Base-by-base conservation (phyloP, 2,329 filamentous ascomycete species). In the Bipolaris victoriae region DNA sequence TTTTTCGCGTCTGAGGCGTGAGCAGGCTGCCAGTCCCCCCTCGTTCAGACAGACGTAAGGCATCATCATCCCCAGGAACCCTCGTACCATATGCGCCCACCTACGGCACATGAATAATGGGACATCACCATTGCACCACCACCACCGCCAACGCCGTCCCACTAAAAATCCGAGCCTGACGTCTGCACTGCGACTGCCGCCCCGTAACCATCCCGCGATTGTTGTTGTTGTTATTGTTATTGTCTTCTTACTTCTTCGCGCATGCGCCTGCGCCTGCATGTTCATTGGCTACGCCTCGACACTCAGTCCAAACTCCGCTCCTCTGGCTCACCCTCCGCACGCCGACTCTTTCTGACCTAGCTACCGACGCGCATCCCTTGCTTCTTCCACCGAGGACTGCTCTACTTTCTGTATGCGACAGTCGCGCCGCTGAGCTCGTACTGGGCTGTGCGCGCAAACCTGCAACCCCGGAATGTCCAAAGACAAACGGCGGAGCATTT, bases 401-500 rank as follows among this genome's bases (percentile, higher is more conserved):
- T 61, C 55, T 51, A 49, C 51, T 61, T 56, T 59, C 59, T 64
- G 58, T 61, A 69, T 69, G 67, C 61, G 50, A 58, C 58, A 53
- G 51, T 60, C 53, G 53, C 55, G 56, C 60, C 52, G 65, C 65
- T 69, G 67, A 71, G 63, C 66, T 71, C 62, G 62, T 67, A 60
- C 60, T 61, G 66, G 67, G 68, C 67, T 64, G 67, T 67, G 65
- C 67, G 60, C 59, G 69, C 66, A 61, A 59, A 49, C 52, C 43
- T 18, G 58, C 39, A 46, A 60, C 58, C 63, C 47, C 66, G 68
- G 55, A 63, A 76, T 76, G 74, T 71, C 73, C 57, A 72, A 66
- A 58, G 71, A 74, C 61, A 75, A 71, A 58, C 67, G 75, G 31
- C 64, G 74, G 48, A 77, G 74, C 68, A 71, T 77, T 67, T 77